A percentile compares a stretch with the other conserved stretches of the same genome.
phyloP scores from a whole-genome alignment of 495 filamentous ascomycete species.

The Penicillium roqueforti region DNA sequence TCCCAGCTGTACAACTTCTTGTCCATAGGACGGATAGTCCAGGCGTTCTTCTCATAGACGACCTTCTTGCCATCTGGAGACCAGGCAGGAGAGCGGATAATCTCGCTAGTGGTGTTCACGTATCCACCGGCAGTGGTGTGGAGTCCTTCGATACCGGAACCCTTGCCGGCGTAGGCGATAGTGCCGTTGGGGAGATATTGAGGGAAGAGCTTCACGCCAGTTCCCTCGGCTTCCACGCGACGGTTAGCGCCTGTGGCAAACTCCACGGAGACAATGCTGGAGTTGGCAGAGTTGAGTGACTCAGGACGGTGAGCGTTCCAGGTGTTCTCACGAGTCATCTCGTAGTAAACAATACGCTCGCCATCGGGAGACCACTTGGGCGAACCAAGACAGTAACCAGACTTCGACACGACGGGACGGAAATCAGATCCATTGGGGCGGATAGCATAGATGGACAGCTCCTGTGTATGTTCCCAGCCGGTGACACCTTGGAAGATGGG shows the following conservation, averaged over 20 bases:
- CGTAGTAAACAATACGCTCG: constrained; percentile 26
- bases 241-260: constrained; percentile 17
- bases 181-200: constrained; percentile 21
- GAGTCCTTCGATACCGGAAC: constrained; percentile 5
- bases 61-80: constrained; percentile 26
- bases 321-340: constrained; percentile 27
- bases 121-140: constrained; percentile 5
- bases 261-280: constrained; percentile 23
- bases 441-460: constrained; percentile 28
- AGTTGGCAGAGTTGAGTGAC: constrained; percentile 16
- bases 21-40: constrained; percentile 23
- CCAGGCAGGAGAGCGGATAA: constrained; percentile 27
- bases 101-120: background rate
- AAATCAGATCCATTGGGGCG: constrained; percentile 28
- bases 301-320: constrained; percentile 29
- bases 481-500: constrained; percentile 12
- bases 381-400: constrained; percentile 21
- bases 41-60: constrained; percentile 29
- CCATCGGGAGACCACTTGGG: constrained; percentile 30
- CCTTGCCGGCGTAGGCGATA: constrained; percentile 25
- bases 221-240: constrained; percentile 11
- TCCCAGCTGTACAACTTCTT: constrained; percentile 32
- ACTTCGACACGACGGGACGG: constrained; percentile 10
- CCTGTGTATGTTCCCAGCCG: constrained; percentile 34
- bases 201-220: constrained; percentile 24